Evolutionary conservation across 169 alveolate genomes (phyloP).

Genomic region (Eimeria falciformis): DNA sequence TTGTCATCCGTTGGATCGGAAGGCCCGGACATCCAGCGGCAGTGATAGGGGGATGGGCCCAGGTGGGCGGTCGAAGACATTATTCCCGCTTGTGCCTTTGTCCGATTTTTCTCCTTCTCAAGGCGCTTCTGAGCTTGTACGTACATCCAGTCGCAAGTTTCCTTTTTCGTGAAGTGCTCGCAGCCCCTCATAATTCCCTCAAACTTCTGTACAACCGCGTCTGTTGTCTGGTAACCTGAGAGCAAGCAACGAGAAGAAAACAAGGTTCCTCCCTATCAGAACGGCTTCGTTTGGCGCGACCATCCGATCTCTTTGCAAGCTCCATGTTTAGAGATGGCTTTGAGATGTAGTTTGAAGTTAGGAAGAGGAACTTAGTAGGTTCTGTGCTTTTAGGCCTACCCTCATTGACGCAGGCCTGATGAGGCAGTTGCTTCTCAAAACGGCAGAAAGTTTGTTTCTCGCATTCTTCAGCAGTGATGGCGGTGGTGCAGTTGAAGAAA

Average conservation of each 20-base stretch:
- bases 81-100: neutral
- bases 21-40: neutral
- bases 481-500: conserved; percentile 58
- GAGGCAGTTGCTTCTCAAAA: conserved; percentile 22
- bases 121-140: neutral
- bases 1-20: neutral
- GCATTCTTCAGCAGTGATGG: conserved; percentile 37
- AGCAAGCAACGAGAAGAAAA: neutral
- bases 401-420: conserved; percentile 61
- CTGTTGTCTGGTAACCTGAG: conserved; percentile 64
- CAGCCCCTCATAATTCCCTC: conserved; percentile 73
- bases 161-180: conserved; percentile 65
- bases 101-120: neutral
- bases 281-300: no score
- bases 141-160: conserved; percentile 56
- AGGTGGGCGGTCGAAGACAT: neutral
- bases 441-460: conserved; percentile 30
- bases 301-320: no score
- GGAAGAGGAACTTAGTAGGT: no score
- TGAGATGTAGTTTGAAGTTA: no score
- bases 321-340: no score
- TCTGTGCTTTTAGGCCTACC: no score
- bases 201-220: conserved; percentile 1
- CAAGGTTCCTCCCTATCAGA: neutral
- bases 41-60: neutral